Conservation (phyloP, 768 basidiomycete genomes). For the Brasilioporus rufonigricans region DNA sequence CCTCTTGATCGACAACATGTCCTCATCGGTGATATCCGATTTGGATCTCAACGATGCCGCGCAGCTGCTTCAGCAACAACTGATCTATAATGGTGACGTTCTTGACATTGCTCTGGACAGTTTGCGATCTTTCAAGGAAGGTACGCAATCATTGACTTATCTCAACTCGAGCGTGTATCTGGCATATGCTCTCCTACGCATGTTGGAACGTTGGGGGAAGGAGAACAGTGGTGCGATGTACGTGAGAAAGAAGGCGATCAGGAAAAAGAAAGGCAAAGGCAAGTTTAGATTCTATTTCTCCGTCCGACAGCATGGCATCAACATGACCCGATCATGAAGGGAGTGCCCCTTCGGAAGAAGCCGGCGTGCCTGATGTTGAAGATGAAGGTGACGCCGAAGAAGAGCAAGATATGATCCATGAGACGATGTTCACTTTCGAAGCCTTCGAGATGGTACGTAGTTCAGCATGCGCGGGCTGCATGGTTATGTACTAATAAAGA, state of each 20-base stretch:
- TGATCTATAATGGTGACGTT: conserved; percentile 94
- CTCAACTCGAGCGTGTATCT: conserved; percentile 85
- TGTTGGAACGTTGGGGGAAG: conserved; percentile 89
- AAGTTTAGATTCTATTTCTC: conserved; percentile 36
- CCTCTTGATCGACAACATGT: conserved; percentile 84
- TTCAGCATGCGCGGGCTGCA: conserved; percentile 15
- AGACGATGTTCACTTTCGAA: conserved; percentile 90
- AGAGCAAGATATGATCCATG: conserved; percentile 65
- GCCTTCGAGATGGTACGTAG: conserved; percentile 79
- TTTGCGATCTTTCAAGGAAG: conserved; percentile 74
- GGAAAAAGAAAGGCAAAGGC: conserved; percentile 49
- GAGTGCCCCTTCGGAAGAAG: conserved; percentile 46
- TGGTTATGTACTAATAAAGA: conserved; percentile 17
- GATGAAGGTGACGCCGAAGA: conserved; percentile 59
- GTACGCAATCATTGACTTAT: conserved; percentile 75
- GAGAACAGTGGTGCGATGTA: conserved; percentile 64
- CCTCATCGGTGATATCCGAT: conserved; percentile 42
- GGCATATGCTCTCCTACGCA: conserved; percentile 78
- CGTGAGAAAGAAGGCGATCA: conserved; percentile 60
- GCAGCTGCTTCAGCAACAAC: conserved; percentile 78
- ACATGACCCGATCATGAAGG: conserved; percentile 28
- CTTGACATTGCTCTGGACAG: conserved; percentile 85
- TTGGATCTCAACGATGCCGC: conserved; percentile 66
- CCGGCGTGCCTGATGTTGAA: conserved; percentile 66
- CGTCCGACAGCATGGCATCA: conserved; percentile 10